phyloP scores from a whole-genome alignment of 2,329 filamentous ascomycete genomes.

The Fusarium buxicola region DNA sequence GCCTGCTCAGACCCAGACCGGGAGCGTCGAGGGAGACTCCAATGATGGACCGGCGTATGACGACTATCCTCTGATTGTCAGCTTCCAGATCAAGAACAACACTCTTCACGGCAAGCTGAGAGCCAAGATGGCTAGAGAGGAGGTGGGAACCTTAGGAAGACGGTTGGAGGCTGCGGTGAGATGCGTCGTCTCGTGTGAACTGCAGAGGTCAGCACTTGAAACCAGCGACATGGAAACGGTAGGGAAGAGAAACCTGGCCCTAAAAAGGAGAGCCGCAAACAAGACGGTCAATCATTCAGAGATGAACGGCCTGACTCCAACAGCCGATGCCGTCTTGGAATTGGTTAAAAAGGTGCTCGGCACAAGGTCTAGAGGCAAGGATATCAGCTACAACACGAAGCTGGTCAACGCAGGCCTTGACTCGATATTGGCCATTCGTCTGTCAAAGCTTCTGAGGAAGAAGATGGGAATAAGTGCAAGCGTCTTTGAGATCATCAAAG shows the following conservation, averaged over 20 bases:
- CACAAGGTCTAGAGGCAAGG: not conserved
- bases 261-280: not conserved
- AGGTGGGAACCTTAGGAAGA: not conserved
- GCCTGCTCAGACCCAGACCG: not conserved
- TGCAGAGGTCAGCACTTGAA: not conserved
- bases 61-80: constrained; percentile 26
- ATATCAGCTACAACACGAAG: constrained; percentile 8
- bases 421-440: constrained; percentile 25
- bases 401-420: constrained; percentile 22
- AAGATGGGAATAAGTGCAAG: not conserved
- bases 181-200: not conserved
- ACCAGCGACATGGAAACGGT: not conserved
- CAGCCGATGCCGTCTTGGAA: not conserved
- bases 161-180: not conserved
- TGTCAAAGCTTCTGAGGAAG: constrained; percentile 25
- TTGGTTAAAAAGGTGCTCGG: constrained; percentile 13
- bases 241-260: not conserved
- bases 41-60: constrained; percentile 14
- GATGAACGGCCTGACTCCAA: not conserved
- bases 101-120: constrained; percentile 14
- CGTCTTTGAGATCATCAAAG: constrained; percentile 30
- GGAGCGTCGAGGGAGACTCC: not conserved
- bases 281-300: not conserved
- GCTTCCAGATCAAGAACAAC: constrained; percentile 19
- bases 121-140: not conserved